Evolutionary conservation across 2,329 filamentous ascomycete species (phyloP).

Genomic region (Verticillium dahliae): DNA sequence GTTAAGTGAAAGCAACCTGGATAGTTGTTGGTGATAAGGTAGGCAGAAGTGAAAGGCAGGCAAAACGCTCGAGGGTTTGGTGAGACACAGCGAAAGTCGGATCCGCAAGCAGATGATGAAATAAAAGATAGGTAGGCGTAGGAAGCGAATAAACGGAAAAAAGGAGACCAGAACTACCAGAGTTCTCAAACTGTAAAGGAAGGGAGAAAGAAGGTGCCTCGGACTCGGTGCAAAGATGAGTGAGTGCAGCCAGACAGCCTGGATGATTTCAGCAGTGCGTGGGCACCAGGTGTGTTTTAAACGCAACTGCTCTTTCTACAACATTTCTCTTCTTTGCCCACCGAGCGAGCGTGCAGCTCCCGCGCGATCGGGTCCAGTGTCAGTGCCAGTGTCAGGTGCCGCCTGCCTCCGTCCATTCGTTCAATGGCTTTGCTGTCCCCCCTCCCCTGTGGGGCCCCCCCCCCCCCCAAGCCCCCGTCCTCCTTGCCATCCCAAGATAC

Average conservation of each 20-base stretch:
- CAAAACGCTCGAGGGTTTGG: neutral
- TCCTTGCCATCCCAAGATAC: too few species aligned
- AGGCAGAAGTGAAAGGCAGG: neutral
- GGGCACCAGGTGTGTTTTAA: neutral
- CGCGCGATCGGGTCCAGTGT: neutral
- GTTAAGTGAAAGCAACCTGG: neutral
- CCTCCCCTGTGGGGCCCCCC: neutral
- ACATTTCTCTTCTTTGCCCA: neutral
- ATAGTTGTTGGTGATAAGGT: neutral
- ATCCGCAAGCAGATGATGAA: neutral
- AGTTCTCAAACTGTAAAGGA: neutral
- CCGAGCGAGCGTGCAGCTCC: neutral
- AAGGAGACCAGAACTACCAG: neutral
- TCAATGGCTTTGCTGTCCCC: neutral
- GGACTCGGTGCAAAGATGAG: neutral
- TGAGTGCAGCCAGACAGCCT: neutral
- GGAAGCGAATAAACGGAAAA: slow-evolving; percentile 3
- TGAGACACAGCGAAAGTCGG: neutral
- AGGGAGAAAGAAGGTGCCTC: neutral
- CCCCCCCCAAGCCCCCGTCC: too few species aligned
- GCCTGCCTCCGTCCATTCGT: neutral
- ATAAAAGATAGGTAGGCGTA: neutral
- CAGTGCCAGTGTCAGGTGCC: neutral
- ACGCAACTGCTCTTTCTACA: neutral
- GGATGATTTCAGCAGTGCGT: neutral